These are phyloP conservation scores for Leccinum subspadiceum DNA, from an alignment of 1,284 basidiomycete species.

Conservation along the genomic window DNA sequence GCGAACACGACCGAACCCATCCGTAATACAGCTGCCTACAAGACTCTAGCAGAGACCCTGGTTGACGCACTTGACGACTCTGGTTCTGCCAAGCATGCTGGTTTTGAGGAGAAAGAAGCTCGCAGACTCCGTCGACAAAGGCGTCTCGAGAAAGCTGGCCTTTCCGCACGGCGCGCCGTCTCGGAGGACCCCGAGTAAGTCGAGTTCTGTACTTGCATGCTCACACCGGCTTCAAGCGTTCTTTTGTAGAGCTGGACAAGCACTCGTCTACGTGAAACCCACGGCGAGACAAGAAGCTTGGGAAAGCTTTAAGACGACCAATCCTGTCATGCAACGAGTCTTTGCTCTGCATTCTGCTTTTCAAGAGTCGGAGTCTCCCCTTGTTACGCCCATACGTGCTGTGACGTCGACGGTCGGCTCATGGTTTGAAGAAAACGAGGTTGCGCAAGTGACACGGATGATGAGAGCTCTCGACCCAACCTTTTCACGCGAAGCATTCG, in stretches of 20 bases:
- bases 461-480: conserved; percentile 87
- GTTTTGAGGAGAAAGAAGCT: conserved; percentile 91
- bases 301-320: conserved; percentile 74
- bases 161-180: conserved; percentile 56
- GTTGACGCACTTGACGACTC: conserved; percentile 94
- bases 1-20: conserved; percentile 88
- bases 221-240: neutral
- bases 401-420: conserved; percentile 86
- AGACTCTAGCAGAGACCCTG: conserved; percentile 84
- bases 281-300: conserved; percentile 75
- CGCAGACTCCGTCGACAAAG: conserved; percentile 73
- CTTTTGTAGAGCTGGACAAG: conserved; percentile 70
- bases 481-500: conserved; percentile 86
- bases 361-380: conserved; percentile 92
- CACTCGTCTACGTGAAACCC: conserved; percentile 81
- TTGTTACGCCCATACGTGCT: conserved; percentile 78
- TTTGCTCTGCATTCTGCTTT: conserved; percentile 68
- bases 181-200: conserved; percentile 79
- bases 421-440: conserved; percentile 98
- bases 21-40: conserved; percentile 94
- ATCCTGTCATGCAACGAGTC: conserved; percentile 66
- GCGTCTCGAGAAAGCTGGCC: conserved; percentile 81
- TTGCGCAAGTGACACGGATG: conserved; percentile 85
- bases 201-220: neutral
- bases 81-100: conserved; percentile 87